Conservation (phyloP, 1,284 basidiomycete genomes). For the Ganoderma meredithae region DNA sequence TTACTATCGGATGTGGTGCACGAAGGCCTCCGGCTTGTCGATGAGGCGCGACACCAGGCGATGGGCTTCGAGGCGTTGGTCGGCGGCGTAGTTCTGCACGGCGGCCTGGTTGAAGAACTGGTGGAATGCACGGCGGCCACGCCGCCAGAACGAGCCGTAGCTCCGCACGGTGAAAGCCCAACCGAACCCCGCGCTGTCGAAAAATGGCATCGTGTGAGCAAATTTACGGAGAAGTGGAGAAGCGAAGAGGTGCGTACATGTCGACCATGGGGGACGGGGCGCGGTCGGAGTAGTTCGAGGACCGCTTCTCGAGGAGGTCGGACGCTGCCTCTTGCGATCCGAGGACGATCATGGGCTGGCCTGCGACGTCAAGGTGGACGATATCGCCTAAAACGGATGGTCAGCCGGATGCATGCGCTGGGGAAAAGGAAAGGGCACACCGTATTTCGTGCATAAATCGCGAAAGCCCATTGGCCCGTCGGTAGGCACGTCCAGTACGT, state of each 20-base stretch:
- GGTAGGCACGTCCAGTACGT: slow-evolving; percentile 9
- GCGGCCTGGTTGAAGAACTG: slow-evolving; percentile 29
- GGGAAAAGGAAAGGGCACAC: neutral
- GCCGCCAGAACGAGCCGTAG: slow-evolving; percentile 24
- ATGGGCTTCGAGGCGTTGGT: slow-evolving; percentile 18
- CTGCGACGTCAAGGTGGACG: slow-evolving; percentile 9
- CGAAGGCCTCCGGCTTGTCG: slow-evolving; percentile 17
- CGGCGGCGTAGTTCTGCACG: slow-evolving; percentile 9
- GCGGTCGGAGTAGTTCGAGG: slow-evolving; percentile 13
- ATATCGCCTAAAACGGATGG: neutral
- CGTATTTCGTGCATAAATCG: slow-evolving; percentile 2
- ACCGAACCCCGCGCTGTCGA: slow-evolving; percentile 19
- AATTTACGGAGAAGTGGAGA: neutral
- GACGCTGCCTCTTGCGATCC: slow-evolving; percentile 12
- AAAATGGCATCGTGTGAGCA: neutral
- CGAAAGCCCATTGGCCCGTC: slow-evolving; percentile 2
- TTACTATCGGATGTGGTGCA: slow-evolving; percentile 29
- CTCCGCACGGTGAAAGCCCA: slow-evolving; percentile 23
- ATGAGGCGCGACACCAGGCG: slow-evolving; percentile 19
- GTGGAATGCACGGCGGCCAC: slow-evolving; percentile 22
- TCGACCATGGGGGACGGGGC: slow-evolving; percentile 5
- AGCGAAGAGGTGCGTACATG: neutral
- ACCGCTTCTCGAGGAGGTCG: slow-evolving; percentile 16
- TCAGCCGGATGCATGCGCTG: neutral
- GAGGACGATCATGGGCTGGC: slow-evolving; percentile 12